These are phyloP conservation scores for Venturia aucupariae DNA, from an alignment of 2,329 filamentous ascomycete species.

Conservation along the genomic window DNA sequence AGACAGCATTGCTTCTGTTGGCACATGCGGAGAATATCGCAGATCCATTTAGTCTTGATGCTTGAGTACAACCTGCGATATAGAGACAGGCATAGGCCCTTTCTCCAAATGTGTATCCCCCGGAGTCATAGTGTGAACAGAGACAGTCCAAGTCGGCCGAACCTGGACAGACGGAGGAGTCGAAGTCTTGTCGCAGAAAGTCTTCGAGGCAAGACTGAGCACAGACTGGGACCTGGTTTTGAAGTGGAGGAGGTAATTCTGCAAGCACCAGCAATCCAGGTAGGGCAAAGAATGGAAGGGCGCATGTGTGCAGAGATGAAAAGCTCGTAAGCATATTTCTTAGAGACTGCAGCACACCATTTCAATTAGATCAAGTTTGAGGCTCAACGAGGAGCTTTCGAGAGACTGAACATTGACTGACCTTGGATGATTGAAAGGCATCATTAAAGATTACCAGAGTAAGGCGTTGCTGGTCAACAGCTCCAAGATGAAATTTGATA, in stretches of 20 bases:
- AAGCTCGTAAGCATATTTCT: slow-evolving; percentile 9
- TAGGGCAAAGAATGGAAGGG: background rate
- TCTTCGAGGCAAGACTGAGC: slow-evolving; percentile 28
- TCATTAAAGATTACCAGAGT: background rate
- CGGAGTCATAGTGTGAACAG: slow-evolving; percentile 29
- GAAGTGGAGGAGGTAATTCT: slow-evolving; percentile 23
- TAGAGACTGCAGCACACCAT: background rate
- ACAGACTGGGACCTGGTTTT: slow-evolving; percentile 26
- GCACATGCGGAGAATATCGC: slow-evolving; percentile 21
- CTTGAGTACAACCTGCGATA: slow-evolving; percentile 16
- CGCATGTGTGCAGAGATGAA: background rate
- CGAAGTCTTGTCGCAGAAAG: slow-evolving; percentile 26
- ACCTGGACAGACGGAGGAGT: slow-evolving; percentile 25
- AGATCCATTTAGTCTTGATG: background rate
- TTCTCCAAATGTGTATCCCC: slow-evolving; percentile 29
- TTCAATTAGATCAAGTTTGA: background rate
- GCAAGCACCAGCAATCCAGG: slow-evolving; percentile 14
- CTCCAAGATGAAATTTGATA: background rate
- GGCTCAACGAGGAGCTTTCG: background rate
- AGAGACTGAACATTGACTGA: background rate
- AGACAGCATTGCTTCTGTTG: slow-evolving; percentile 26
- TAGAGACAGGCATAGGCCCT: slow-evolving; percentile 30
- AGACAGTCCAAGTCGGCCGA: slow-evolving; percentile 26
- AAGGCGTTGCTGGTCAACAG: background rate
- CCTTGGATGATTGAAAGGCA: background rate